phyloP scores from a whole-genome alignment of 1,284 basidiomycete genomes.

The Austropuccinia psidii region DNA sequence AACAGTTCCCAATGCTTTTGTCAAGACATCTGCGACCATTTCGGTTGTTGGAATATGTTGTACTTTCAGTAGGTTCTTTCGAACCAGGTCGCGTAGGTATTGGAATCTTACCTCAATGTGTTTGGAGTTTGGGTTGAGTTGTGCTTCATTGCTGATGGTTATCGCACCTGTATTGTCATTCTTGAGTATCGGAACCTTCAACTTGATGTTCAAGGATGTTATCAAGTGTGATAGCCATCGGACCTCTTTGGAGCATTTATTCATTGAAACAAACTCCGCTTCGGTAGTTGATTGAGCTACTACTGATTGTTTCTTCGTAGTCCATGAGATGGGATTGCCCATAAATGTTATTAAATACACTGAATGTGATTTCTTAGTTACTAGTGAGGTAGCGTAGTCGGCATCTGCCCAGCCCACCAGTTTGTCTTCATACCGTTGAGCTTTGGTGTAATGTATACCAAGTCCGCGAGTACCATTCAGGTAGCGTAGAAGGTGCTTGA shows the following conservation, averaged over 20 bases:
- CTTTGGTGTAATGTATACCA: neutral
- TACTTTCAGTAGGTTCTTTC: neutral
- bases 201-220: neutral
- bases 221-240: conserved; percentile 5
- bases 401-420: conserved; percentile 21
- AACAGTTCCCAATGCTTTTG: too few species aligned
- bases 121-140: neutral
- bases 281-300: neutral
- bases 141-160: neutral
- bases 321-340: conserved; percentile 11
- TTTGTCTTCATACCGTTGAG: too few species aligned
- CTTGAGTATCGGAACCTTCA: neutral
- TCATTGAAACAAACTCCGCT: neutral
- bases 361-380: neutral
- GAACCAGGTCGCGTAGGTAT: neutral
- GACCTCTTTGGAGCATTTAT: neutral
- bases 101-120: conserved; percentile 5
- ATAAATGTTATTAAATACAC: neutral
- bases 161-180: neutral
- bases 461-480: neutral
- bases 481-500: neutral
- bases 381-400: neutral
- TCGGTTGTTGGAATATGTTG: neutral
- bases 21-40: conserved; percentile 3
- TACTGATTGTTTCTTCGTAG: neutral